Evolutionary conservation across 2,329 filamentous ascomycete genomes (phyloP).

Genomic region (Aspergillus pseudoviridinutans): DNA sequence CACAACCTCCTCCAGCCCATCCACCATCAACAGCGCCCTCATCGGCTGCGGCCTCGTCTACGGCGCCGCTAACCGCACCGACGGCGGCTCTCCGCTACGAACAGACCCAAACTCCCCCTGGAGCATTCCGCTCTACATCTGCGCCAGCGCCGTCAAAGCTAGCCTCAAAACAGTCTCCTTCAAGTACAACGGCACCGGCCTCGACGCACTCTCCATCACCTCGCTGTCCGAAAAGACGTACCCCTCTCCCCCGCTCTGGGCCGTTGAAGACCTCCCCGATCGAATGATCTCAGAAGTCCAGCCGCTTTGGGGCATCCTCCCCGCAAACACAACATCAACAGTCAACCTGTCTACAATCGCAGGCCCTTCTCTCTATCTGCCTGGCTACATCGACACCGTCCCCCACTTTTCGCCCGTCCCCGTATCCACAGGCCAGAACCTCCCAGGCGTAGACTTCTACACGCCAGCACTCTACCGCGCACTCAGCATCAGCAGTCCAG

Average conservation of each 20-base stretch:
- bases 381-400: slow-evolving; percentile 16
- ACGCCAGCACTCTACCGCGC: slow-evolving; percentile 19
- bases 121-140: slow-evolving; percentile 43
- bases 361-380: slow-evolving; percentile 28
- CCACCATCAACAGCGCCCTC: slow-evolving; percentile 43
- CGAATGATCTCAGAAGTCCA: slow-evolving; percentile 24
- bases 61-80: slow-evolving; percentile 36
- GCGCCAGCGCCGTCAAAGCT: slow-evolving; percentile 41
- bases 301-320: slow-evolving; percentile 43
- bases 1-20: slow-evolving; percentile 22
- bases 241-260: slow-evolving; percentile 30
- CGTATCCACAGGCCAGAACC: slow-evolving; percentile 19
- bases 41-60: slow-evolving; percentile 40
- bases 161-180: slow-evolving; percentile 47
- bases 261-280: slow-evolving; percentile 25
- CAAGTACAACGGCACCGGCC: slow-evolving; percentile 39
- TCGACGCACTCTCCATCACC: slow-evolving; percentile 33
- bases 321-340: slow-evolving; percentile 15
- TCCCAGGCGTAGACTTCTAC: slow-evolving; percentile 34
- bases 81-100: slow-evolving; percentile 31
- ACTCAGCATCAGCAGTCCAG: slow-evolving; percentile 7
- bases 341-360: slow-evolving; percentile 27
- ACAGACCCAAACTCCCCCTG: slow-evolving; percentile 42
- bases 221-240: slow-evolving; percentile 38
- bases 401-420: slow-evolving; percentile 5